These are phyloP conservation scores for Puya raimondii DNA, from an alignment of 176 grass and related monocot species.

Conservation along the genomic window DNA sequence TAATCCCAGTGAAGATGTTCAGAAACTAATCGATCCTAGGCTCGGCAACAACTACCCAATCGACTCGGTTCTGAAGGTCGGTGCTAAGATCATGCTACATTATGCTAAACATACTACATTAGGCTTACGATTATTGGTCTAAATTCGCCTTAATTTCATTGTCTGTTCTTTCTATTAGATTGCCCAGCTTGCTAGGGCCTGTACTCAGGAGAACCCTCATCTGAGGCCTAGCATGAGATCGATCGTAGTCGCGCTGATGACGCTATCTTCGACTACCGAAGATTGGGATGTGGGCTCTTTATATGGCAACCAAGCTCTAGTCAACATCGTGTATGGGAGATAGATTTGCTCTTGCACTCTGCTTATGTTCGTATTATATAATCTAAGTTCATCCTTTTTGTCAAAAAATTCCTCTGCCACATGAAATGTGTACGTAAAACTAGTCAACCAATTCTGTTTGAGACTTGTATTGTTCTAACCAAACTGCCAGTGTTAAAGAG, in stretches of 20 bases:
- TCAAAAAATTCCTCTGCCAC: background rate
- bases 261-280: background rate
- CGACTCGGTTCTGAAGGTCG: too few species aligned
- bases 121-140: too few species aligned
- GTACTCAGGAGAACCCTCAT: background rate
- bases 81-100: too few species aligned
- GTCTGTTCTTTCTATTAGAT: background rate
- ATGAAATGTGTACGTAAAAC: background rate
- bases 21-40: rapidly evolving
- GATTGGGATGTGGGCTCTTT: background rate
- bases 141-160: background rate
- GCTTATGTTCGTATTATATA: background rate
- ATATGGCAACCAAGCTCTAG: background rate
- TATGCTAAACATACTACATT: too few species aligned
- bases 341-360: background rate
- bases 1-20: too few species aligned
- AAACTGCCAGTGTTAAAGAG: too few species aligned
- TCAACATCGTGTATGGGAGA: conserved; percentile 7
- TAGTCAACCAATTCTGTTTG: background rate
- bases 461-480: too few species aligned
- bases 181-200: background rate
- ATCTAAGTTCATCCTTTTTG: background rate
- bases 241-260: conserved; percentile 5
- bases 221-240: conserved; percentile 11
- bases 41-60: rapidly evolving